Evolutionary conservation across 2,329 filamentous ascomycete species (phyloP).

Genomic region (Cladobotryum protrusum): DNA sequence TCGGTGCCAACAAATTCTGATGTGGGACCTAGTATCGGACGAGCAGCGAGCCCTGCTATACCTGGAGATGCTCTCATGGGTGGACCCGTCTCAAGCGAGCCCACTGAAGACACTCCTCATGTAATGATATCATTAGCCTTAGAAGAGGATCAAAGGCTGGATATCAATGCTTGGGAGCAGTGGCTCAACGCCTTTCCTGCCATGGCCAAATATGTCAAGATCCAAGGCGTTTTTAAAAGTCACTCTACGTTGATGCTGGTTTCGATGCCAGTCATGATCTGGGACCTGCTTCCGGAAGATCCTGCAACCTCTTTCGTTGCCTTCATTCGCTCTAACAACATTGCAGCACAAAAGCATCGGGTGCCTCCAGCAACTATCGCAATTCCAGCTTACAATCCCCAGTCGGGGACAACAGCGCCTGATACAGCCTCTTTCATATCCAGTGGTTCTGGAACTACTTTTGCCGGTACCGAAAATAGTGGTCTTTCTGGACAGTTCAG

Average conservation of each 20-base stretch:
- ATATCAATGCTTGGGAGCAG: conserved; percentile 53
- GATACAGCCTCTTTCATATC: conserved; percentile 26
- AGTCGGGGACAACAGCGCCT: conserved; percentile 13
- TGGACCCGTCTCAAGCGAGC: conserved; percentile 33
- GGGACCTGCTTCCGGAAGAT: conserved; percentile 53
- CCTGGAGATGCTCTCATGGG: conserved; percentile 16
- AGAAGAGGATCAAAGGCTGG: conserved; percentile 50
- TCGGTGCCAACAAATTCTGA: conserved; percentile 20
- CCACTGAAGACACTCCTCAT: conserved; percentile 51
- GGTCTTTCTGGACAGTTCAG: conserved; percentile 7
- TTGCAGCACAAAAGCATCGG: conserved; percentile 30
- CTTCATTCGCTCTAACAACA: conserved; percentile 53
- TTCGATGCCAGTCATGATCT: conserved; percentile 53
- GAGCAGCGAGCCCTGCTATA: conserved; percentile 12
- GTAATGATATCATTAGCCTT: conserved; percentile 56
- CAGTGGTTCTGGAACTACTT: conserved; percentile 28
- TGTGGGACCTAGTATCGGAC: conserved; percentile 9
- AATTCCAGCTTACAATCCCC: conserved; percentile 18
- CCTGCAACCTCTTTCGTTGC: conserved; percentile 52
- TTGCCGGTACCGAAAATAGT: conserved; percentile 24
- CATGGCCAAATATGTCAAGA: conserved; percentile 53
- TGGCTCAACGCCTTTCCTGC: conserved; percentile 52
- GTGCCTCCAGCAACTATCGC: conserved; percentile 17
- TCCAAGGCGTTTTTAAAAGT: conserved; percentile 56
- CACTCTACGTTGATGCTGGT: conserved; percentile 53